A percentile compares a stretch with the other conserved stretches of the same genome.
Conservation (phyloP, 257 asterid species). For the Primulina huaijiensis region DNA sequence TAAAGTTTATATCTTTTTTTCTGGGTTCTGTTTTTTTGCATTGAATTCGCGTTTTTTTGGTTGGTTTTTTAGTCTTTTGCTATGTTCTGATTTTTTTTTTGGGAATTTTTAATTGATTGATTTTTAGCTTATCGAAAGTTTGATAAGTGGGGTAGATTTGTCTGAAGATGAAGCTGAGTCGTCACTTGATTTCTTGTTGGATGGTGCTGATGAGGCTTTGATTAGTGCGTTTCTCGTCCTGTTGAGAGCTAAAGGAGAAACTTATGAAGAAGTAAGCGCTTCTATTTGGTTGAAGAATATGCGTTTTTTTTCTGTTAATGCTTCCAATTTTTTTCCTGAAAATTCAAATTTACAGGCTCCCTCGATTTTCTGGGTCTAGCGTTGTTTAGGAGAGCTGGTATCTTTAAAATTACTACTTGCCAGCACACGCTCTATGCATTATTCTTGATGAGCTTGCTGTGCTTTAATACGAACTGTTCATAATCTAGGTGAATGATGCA, state of each 20-base stretch:
- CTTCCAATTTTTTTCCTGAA: background rate
- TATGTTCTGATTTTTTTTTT: too few species aligned
- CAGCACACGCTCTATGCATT: too few species aligned
- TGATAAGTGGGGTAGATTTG: constrained; percentile 74
- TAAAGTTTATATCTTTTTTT: background rate
- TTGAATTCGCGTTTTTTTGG: background rate
- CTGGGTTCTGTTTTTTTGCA: background rate
- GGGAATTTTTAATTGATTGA: background rate
- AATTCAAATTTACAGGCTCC: too few species aligned
- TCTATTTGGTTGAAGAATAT: background rate
- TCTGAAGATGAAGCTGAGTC: constrained; percentile 83
- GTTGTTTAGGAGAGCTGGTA: too few species aligned
- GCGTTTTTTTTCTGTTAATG: background rate
- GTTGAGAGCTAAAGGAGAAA: constrained; percentile 95
- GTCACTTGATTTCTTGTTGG: constrained; percentile 80
- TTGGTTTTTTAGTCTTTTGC: background rate
- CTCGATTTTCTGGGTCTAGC: too few species aligned
- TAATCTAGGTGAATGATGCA: too few species aligned
- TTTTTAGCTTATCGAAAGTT: constrained; percentile 61
- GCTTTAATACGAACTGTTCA: too few species aligned
- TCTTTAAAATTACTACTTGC: too few species aligned
- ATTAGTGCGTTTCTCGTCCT: constrained; percentile 95
- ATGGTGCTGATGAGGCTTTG: constrained; percentile 84
- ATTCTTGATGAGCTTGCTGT: too few species aligned
- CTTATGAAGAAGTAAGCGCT: constrained; percentile 72